Conservation (phyloP, 257 asterid genomes). For the Nyctanthes arbortristis region DNA sequence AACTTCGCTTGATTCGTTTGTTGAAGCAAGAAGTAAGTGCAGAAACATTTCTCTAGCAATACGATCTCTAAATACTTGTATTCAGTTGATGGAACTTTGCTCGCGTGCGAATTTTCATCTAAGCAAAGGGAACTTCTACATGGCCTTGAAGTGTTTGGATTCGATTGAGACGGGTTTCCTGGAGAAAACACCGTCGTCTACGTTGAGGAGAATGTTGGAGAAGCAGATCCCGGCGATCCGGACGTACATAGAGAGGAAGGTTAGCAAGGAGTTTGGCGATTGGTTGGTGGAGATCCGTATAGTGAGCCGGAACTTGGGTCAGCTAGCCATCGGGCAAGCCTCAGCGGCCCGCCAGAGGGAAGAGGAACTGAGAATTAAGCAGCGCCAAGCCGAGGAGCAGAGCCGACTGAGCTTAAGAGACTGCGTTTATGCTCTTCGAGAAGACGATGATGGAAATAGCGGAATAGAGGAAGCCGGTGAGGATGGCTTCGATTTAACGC, state of each 20-base stretch:
- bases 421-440: constrained; percentile 82
- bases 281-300: constrained; percentile 93
- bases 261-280: constrained; percentile 87
- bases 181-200: constrained; percentile 61
- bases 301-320: constrained; percentile 87
- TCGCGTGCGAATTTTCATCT: constrained; percentile 71
- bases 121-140: constrained; percentile 59
- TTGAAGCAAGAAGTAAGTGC: constrained; percentile 72
- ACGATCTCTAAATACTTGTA: constrained; percentile 61
- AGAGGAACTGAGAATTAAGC: constrained; percentile 86
- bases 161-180: constrained; percentile 60
- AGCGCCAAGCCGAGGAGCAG: constrained; percentile 97
- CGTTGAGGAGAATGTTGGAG: constrained; percentile 77
- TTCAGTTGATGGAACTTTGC: constrained; percentile 68
- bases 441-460: constrained; percentile 70
- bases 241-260: constrained; percentile 70
- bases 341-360: constrained; percentile 94
- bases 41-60: constrained; percentile 69
- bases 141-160: constrained; percentile 88
- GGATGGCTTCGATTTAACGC: constrained; percentile 82
- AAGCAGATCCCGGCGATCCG: constrained; percentile 92
- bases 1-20: constrained; percentile 69
- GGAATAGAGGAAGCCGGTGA: constrained; percentile 44
- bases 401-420: constrained; percentile 85
- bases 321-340: constrained; percentile 97